Evolutionary conservation across 345 rosid genomes (phyloP).

Genomic region (Heritiera fomes): DNA sequence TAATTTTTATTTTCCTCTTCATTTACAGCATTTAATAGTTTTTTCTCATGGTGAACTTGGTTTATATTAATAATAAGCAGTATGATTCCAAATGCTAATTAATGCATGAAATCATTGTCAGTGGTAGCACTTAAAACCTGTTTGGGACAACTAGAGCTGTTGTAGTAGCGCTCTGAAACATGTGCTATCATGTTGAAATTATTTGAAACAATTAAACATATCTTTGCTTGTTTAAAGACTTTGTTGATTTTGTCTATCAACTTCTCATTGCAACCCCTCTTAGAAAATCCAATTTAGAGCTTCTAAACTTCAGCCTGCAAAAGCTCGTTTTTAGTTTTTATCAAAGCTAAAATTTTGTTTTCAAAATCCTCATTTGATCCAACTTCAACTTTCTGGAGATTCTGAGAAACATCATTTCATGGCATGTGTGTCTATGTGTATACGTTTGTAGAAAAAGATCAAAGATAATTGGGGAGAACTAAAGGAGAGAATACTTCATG

Average conservation of each 20-base stretch:
- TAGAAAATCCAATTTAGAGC: not conserved
- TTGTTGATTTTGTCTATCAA: not conserved
- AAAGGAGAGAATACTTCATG: too few species aligned
- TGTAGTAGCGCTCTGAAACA: not conserved
- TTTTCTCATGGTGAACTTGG: not conserved
- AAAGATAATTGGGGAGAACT: not conserved
- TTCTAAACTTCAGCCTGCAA: not conserved
- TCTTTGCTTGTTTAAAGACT: not conserved
- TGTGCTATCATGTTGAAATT: not conserved
- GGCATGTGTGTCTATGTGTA: not conserved
- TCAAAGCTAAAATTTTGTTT: not conserved
- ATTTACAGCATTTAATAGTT: not conserved
- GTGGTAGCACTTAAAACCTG: not conserved
- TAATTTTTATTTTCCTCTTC: not conserved
- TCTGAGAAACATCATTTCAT: not conserved
- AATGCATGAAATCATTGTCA: not conserved
- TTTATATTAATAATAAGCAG: not conserved
- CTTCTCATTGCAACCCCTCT: not conserved
- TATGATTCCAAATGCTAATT: not conserved
- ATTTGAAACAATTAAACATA: slow-evolving; percentile 2
- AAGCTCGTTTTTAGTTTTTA: not conserved
- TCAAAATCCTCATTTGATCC: not conserved
- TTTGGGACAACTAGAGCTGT: not conserved
- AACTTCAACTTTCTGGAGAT: not conserved
- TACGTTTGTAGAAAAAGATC: not conserved